Evolutionary conservation across 805 yeast genomes (phyloP).

Genomic region (Kazachstania bromeliacearum): DNA sequence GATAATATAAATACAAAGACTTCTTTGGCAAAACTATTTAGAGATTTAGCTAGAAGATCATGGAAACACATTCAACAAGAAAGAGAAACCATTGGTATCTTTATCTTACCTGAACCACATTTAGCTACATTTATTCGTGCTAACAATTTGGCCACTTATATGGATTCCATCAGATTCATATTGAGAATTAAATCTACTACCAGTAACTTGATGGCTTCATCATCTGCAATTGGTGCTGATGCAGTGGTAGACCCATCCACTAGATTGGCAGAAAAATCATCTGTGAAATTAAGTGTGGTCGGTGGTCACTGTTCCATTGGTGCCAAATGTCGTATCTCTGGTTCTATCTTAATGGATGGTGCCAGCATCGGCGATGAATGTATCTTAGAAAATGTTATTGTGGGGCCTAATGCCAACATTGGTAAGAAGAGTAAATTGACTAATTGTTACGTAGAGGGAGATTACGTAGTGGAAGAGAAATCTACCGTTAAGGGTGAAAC

Average conservation of each 20-base stretch:
- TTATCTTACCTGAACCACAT: conserved; percentile 53
- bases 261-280: conserved; percentile 70
- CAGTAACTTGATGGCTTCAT: conserved; percentile 39
- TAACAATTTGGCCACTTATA: conserved; percentile 68
- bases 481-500: conserved; percentile 49
- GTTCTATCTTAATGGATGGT: conserved; percentile 67
- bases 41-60: conserved; percentile 84
- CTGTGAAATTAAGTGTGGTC: conserved; percentile 75
- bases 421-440: conserved; percentile 56
- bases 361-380: conserved; percentile 73
- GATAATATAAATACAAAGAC: conserved; percentile 31
- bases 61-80: conserved; percentile 62
- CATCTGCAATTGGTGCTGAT: conserved; percentile 79
- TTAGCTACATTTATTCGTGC: conserved; percentile 59
- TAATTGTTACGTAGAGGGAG: conserved; percentile 80
- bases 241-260: conserved; percentile 65
- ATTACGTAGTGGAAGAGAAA: conserved; percentile 55
- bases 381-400: conserved; percentile 68
- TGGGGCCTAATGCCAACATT: conserved; percentile 63
- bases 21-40: conserved; percentile 56
- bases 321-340: conserved; percentile 76
- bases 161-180: conserved; percentile 80
- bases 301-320: conserved; percentile 74
- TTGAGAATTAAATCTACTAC: conserved; percentile 53
- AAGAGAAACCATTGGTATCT: conserved; percentile 57